Percentiles rank a stretch among this genome's conserved stretches.
Evolutionary conservation across 75 land plant genomes (phyloP).

Genomic region (Azolla pinnata): DNA sequence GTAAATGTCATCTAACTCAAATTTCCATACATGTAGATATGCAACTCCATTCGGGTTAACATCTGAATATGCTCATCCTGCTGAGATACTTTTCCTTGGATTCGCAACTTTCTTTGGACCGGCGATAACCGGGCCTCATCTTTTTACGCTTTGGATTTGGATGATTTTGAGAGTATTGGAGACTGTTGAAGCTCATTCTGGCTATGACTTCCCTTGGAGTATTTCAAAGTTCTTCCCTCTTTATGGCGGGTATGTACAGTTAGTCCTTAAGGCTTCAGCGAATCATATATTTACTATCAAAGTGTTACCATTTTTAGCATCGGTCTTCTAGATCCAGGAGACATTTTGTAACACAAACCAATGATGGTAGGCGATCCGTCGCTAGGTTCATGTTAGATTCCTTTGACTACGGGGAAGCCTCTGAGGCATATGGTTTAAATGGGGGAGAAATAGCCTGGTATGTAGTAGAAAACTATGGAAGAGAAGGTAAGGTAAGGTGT

Average conservation of each 20-base stretch:
- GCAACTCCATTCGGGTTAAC: constrained; percentile 99
- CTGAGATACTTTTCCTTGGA: constrained; percentile 96
- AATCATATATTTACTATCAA: not conserved
- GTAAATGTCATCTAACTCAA: not conserved
- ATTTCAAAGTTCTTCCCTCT: constrained; percentile 74
- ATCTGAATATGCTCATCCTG: constrained; percentile 98
- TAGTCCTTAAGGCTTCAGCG: not conserved
- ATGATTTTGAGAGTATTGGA: constrained; percentile 90
- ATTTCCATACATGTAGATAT: constrained; percentile 48
- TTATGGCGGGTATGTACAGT: constrained; percentile 80
- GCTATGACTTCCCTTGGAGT: constrained; percentile 99
- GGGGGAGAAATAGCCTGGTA: too few species aligned
- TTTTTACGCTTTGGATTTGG: constrained; percentile 93
- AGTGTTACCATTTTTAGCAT: too few species aligned
- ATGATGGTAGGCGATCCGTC: too few species aligned
- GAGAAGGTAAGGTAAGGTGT: too few species aligned
- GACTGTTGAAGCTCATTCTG: constrained; percentile 98
- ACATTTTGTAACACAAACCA: too few species aligned
- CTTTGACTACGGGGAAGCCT: too few species aligned
- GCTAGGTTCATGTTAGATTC: too few species aligned
- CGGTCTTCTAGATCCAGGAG: too few species aligned
- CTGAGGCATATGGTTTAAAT: too few species aligned
- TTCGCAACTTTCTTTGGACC: constrained; percentile 98
- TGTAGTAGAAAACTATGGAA: too few species aligned
- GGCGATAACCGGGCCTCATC: constrained; percentile 96